Evolutionary conservation across 805 yeast species (phyloP).

Genomic region (Myxozyma sirexii): DNA sequence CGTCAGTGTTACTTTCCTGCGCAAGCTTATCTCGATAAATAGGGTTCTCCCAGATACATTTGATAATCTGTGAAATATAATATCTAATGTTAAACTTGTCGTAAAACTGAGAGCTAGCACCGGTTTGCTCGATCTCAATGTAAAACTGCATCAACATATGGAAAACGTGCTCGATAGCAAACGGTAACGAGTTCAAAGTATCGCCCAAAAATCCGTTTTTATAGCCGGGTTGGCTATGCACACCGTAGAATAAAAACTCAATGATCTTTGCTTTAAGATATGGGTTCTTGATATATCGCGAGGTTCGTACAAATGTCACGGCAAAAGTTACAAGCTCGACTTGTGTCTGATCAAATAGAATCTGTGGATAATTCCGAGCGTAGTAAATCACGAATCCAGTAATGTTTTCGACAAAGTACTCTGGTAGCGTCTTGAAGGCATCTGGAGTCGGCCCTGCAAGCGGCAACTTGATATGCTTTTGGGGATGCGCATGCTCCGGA

Average conservation of each 20-base stretch:
- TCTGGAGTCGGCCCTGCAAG: slow-evolving; percentile 59
- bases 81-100: slow-evolving; percentile 93
- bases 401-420: slow-evolving; percentile 79
- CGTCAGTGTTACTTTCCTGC: slow-evolving; percentile 64
- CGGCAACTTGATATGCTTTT: slow-evolving; percentile 54
- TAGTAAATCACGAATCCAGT: slow-evolving; percentile 70
- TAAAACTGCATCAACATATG: slow-evolving; percentile 87
- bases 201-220: slow-evolving; percentile 67
- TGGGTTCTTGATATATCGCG: slow-evolving; percentile 74
- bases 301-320: slow-evolving; percentile 72
- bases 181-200: slow-evolving; percentile 62
- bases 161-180: slow-evolving; percentile 66
- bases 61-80: slow-evolving; percentile 79
- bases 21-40: slow-evolving; percentile 69
- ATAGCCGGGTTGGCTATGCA: slow-evolving; percentile 51
- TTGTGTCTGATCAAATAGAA: slow-evolving; percentile 49
- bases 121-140: slow-evolving; percentile 94
- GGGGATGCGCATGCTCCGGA: slow-evolving; percentile 68
- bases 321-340: slow-evolving; percentile 66
- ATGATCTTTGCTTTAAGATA: slow-evolving; percentile 85
- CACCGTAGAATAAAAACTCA: slow-evolving; percentile 76
- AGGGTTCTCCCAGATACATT: slow-evolving; percentile 78
- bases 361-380: slow-evolving; percentile 55
- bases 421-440: slow-evolving; percentile 83
- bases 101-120: slow-evolving; percentile 91